phyloP scores from a whole-genome alignment of 1,139 yeast species.

The Hyphopichia buzzinii region DNA sequence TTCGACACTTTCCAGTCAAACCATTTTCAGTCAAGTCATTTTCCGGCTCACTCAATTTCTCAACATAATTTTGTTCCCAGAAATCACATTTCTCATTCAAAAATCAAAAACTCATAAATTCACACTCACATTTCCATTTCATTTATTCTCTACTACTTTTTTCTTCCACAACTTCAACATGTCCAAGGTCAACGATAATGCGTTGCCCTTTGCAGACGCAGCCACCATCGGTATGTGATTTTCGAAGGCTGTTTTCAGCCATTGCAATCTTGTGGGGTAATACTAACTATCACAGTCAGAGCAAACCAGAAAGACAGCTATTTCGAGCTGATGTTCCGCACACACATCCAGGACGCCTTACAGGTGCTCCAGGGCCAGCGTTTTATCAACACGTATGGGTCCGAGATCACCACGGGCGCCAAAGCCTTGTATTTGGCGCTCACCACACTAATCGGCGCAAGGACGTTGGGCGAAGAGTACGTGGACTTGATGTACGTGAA shows the following conservation, averaged over 20 bases:
- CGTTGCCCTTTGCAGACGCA: conserved; percentile 48
- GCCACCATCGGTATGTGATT: conserved; percentile 47
- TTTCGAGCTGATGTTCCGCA: conserved; percentile 55
- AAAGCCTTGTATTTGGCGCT: conserved; percentile 61
- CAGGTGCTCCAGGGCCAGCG: conserved; percentile 63
- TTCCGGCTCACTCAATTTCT: too few relatives aligned
- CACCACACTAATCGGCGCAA: conserved; percentile 72
- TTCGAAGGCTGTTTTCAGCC: not conserved
- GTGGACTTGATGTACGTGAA: conserved; percentile 76
- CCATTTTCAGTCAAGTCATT: too few relatives aligned
- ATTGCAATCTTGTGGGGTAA: conserved; percentile 5
- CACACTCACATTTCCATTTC: too few relatives aligned
- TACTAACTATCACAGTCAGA: conserved; percentile 42
- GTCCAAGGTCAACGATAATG: conserved; percentile 26
- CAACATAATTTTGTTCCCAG: too few relatives aligned
- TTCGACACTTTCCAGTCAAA: too few relatives aligned
- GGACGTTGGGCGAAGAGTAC: conserved; percentile 93
- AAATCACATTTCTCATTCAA: too few relatives aligned
- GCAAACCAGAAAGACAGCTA: conserved; percentile 88
- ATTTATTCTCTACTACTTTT: not conserved
- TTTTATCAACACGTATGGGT: conserved; percentile 61
- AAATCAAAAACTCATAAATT: too few relatives aligned
- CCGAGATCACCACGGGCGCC: conserved; percentile 59
- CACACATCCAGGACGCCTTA: conserved; percentile 56
- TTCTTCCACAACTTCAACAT: conserved; percentile 10